Evolutionary conservation across 2,329 filamentous ascomycete species (phyloP), one percentile per base, ranked within the genome.

Genomic region (Corinectria fuckeliana): DNA sequence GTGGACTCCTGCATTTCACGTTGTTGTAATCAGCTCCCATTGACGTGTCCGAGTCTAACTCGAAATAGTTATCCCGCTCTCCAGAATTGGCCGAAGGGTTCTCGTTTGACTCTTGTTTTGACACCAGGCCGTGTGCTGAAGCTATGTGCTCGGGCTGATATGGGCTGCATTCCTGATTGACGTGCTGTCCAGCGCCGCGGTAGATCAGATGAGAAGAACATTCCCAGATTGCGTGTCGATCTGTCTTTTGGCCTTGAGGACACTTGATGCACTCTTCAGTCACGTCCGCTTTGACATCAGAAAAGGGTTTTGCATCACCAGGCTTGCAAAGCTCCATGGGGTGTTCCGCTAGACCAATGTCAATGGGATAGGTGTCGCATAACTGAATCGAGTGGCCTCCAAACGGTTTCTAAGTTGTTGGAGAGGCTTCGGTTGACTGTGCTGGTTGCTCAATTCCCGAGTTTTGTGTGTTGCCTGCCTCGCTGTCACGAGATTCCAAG

Each of bases 181-280:
- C 8, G 21, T 54, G 51, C 28, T 30, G 28, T 14, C 26, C 25
- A 47, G 25, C 20, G 8, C 41, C 25, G 26, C 11, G 16, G 16
- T 54, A 58, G 30, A 32, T 64, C 57, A 13, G 63, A 56, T 3
- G 42, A 14, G 10, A n/a, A 1, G 26, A 50, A 59, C 42, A 67
- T 45, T 39, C 49, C 23, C 16, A 49, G 14, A 48, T 50, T 32
- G 21, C 14, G 32, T 52, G 60, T 14, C 10, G 26, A 23, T 54
- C 28, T 16, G 18, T 13, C 11, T 50, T n/a, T n/a, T 14, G 20
- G 3, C 10, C n/a, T 6, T 30, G n/a, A 30, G 47, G 20, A 13
- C 18, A n/a, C 18, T 30, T 26, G 18, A 25, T 25, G 30, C 47
- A 50, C 13, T 50, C 9, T n/a, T 42, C 20, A 8, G 21, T 25